Base-by-base conservation (phyloP, 2,329 filamentous ascomycete genomes). In the Botrytis cinerea region DNA sequence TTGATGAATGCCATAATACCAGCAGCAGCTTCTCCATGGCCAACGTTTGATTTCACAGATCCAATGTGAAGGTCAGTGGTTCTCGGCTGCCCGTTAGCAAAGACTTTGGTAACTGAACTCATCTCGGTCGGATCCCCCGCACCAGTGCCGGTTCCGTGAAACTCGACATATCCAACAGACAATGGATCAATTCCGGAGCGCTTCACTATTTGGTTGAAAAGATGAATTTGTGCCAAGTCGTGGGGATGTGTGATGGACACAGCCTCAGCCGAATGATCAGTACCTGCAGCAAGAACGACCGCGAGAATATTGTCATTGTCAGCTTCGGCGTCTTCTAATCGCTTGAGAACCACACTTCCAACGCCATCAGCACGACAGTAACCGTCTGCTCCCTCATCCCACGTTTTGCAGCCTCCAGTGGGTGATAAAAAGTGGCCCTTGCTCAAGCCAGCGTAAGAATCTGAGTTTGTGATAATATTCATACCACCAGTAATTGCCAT, bases 281-380 rank as follows among this genome's bases (percentile, higher is more conserved):
- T 59, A 35, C 43, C 38, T 38, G 61, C 18, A 28, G 32, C 61
- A 12, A 45, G 48, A 45, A 72, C 32, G 2, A 72, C 38, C 28
- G 46, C 61, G 20, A 57, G 45, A 14, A 72, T 67, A 2, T 20
- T 45, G 14, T 72, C 48, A 18, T 60, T 46, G 18, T 72, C 48
- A 8, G 61, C 61, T 45, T 66, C 46, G 4, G 70, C 48, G 20
- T 59, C 61, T 66, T 59, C 61, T 2, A 67, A 28, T 35, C 48
- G 32, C 28, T 67, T 72, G 18, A 72, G 7, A 46, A 72, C 35
- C 4, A 59, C 48, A 16, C 12, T 61, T 1, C 35, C 35, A 18
- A 88, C 83, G 0, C 89, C 90, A 77, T 92, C 90, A 1, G 89
- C 90, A 57, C 89, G 84, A 0, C 87, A 89, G 77, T 92, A 92